phyloP scores from a whole-genome alignment of 371 early-diverging fungal genomes.

The Haplosporangium sp. region DNA sequence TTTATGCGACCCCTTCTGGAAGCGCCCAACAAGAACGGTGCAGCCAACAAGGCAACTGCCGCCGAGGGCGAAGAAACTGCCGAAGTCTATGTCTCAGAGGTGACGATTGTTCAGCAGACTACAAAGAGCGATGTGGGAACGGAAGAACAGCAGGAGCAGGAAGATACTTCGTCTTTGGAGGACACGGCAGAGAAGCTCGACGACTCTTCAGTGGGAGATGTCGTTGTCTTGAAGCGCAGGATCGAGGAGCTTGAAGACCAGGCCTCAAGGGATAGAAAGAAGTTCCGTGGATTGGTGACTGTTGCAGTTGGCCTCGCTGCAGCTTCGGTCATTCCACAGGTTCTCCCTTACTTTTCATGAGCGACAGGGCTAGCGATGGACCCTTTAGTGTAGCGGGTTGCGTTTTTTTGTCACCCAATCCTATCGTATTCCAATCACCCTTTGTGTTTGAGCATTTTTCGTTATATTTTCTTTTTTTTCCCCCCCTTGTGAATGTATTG shows the following conservation, averaged over 20 bases:
- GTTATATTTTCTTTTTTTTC: constrained; percentile 1
- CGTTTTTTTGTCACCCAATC: not conserved
- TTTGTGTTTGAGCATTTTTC: too few species aligned
- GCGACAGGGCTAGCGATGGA: not conserved
- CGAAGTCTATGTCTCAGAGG: constrained; percentile 17
- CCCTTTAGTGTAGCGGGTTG: too few species aligned
- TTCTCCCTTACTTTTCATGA: constrained; percentile 50
- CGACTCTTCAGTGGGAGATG: constrained; percentile 26
- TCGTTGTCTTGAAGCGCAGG: constrained; percentile 45
- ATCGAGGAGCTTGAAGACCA: constrained; percentile 52
- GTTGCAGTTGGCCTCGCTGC: constrained; percentile 51
- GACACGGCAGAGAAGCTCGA: constrained; percentile 28
- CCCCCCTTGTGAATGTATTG: too few species aligned
- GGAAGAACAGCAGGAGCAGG: constrained; percentile 2
- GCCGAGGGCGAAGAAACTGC: constrained; percentile 22
- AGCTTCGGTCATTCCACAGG: constrained; percentile 49
- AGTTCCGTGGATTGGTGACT: constrained; percentile 41
- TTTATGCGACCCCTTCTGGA: constrained; percentile 53
- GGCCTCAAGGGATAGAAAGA: constrained; percentile 39
- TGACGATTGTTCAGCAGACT: constrained; percentile 18
- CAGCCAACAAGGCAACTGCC: not conserved
- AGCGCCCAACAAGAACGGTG: constrained; percentile 16
- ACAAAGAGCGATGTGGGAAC: not conserved
- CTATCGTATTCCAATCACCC: too few species aligned
- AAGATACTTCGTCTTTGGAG: constrained; percentile 7